Base-by-base conservation (phyloP, 2,329 filamentous ascomycete genomes). In the Exophiala sideris region DNA sequence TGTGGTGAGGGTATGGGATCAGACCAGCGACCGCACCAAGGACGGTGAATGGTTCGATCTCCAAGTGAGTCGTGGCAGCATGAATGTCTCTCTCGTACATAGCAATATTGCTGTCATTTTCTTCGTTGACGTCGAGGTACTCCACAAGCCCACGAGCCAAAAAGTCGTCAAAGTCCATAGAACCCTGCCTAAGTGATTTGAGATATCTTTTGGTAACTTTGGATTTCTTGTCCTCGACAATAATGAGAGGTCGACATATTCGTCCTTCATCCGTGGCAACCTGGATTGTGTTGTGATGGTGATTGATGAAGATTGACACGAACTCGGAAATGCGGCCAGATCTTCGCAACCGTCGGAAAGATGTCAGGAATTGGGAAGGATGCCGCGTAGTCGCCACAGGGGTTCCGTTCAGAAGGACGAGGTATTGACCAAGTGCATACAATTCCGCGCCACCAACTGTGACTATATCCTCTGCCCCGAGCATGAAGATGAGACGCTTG, bases 1-100 rank as follows among this genome's bases (percentile, higher is more conserved):
- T 99, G 77, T 99, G 94, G 70, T 99, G 94, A 7, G 94, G 94
- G 67, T 97, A 99, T 3, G 94, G 94, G 69, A 99, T 99, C 35
- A 99, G 79, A 40, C 94, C 94, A 36, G 94, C 94, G 21, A 99
- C 94, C 44, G 94, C 94, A 21, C 94, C 94, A 11, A 99, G 81
- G 46, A 99, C 87, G 1, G 94, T 99, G 68, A 99, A 99, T 0
- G 95, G 95, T 69, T 99, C 94, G 58, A 99, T 97, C 71, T 99
- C 94, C 56, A 97, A 78, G 73, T 99, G 95, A 0, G 94, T 99
- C 0, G 91, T 95, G 50, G 85, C 84, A 58, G 85, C 82, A 14
- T 84, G 87, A 61, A 97, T 89, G 56, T 95, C 86, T 18, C 85
- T 80, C 67, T 97, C 92, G 65, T 91, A 91, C 14, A 96, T 82